Evolutionary conservation across 2,329 filamentous ascomycete genomes (phyloP).

Genomic region (Aspergillus fumigatiaffinis): DNA sequence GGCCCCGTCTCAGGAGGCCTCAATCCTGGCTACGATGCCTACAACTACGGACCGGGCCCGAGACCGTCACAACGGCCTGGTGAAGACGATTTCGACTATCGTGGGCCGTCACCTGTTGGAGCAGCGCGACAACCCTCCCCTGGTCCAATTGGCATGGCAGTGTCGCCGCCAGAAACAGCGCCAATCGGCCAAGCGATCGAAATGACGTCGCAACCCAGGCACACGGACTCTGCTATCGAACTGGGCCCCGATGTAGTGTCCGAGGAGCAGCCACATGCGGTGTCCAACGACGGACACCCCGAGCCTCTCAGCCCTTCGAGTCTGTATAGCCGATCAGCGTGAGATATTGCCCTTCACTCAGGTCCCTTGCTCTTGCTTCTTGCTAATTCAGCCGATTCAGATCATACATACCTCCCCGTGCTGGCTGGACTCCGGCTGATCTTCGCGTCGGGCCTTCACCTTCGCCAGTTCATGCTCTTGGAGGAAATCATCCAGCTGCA

Average conservation of each 20-base stretch:
- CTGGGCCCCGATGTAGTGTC: constrained; percentile 32
- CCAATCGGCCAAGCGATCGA: constrained; percentile 66
- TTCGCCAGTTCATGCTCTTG: constrained; percentile 19
- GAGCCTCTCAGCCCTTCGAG: constrained; percentile 59
- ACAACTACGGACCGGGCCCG: constrained; percentile 26
- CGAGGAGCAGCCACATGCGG: constrained; percentile 20
- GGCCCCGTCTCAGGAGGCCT: constrained; percentile 42
- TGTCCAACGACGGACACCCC: constrained; percentile 23
- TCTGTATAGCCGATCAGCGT: constrained; percentile 71
- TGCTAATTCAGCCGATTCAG: constrained; percentile 16
- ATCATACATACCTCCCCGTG: constrained; percentile 46
- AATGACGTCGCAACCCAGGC: constrained; percentile 69
- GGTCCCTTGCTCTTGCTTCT: not conserved
- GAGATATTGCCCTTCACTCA: constrained; percentile 38
- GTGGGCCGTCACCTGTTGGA: constrained; percentile 17
- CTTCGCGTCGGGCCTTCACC: constrained; percentile 9
- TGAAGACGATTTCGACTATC: constrained; percentile 25
- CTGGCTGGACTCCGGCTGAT: constrained; percentile 30
- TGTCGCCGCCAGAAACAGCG: constrained; percentile 31
- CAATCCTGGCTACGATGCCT: constrained; percentile 28
- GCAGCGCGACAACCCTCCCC: constrained; percentile 29
- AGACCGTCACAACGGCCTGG: constrained; percentile 21
- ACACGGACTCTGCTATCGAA: constrained; percentile 21
- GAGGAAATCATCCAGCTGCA: constrained; percentile 17
- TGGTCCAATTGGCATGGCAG: constrained; percentile 31